Evolutionary conservation across 2,329 filamentous ascomycete species (phyloP).

Genomic region (Trichoderma citrinoviride): DNA sequence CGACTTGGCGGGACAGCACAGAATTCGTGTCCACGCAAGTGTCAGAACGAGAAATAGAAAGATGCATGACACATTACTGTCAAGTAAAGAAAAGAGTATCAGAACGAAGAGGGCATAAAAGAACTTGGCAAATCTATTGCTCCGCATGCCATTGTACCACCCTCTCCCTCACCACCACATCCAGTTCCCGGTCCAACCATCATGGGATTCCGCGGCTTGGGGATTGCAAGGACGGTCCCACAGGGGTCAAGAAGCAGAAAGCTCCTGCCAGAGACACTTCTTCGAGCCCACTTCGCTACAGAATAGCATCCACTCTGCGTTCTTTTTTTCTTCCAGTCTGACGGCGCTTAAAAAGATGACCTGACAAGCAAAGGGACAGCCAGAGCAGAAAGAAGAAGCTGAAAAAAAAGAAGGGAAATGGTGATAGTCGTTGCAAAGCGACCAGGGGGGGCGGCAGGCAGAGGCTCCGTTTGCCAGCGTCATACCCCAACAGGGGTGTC

Average conservation of each 20-base stretch:
- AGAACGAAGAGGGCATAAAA: no score
- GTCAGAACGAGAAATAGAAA: neutral
- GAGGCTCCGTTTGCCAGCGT: neutral
- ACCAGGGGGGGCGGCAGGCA: neutral
- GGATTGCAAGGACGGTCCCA: no score
- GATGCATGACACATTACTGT: neutral
- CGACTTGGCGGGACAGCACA: neutral
- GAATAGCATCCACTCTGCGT: neutral
- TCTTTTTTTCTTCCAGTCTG: neutral
- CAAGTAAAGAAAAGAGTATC: neutral
- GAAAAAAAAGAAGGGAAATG: constrained; percentile 11
- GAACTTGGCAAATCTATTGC: neutral
- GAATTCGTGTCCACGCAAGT: no score
- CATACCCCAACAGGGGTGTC: neutral
- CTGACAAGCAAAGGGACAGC: neutral
- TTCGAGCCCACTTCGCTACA: neutral
- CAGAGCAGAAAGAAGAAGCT: neutral
- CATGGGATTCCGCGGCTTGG: neutral
- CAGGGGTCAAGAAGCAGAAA: neutral
- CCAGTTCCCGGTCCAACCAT: neutral
- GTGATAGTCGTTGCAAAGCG: constrained; percentile 11
- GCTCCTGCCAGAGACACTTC: neutral
- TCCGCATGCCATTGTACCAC: neutral
- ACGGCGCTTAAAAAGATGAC: neutral
- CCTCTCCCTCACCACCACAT: neutral